These are phyloP conservation scores for Tolypocladium pustulatum DNA, from an alignment of 2,329 filamentous ascomycete species.

Conservation along the genomic window DNA sequence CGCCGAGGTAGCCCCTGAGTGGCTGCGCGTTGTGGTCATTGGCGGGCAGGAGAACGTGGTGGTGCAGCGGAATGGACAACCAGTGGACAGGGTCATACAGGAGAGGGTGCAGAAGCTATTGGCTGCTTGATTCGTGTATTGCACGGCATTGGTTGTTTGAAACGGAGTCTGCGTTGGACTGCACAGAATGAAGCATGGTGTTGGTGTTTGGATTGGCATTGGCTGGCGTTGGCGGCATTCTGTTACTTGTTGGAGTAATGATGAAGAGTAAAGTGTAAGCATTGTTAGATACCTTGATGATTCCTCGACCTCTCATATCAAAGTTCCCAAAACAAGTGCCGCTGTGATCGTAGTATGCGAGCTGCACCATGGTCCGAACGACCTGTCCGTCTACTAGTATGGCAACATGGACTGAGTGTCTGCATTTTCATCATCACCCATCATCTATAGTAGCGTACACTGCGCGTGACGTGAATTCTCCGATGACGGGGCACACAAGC, in stretches of 20 bases:
- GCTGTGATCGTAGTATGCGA: background rate
- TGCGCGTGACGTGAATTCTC: background rate
- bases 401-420: background rate
- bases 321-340: background rate
- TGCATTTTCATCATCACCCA: background rate
- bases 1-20: constrained; percentile 44
- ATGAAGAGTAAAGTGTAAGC: background rate
- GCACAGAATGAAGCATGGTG: constrained; percentile 2
- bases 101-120: constrained; percentile 25
- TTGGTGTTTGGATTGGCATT: constrained; percentile 2
- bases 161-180: background rate
- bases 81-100: constrained; percentile 24
- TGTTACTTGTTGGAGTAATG: background rate
- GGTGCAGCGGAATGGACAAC: constrained; percentile 34
- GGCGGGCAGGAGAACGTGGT: constrained; percentile 47
- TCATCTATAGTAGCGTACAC: background rate
- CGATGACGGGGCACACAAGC: background rate
- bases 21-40: constrained; percentile 41
- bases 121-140: constrained; percentile 6
- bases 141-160: background rate
- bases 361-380: background rate
- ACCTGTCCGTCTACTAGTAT: background rate
- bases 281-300: background rate
- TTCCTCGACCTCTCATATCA: background rate
- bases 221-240: constrained; percentile 1